A percentile compares a stretch with the other conserved stretches of the same genome.
Evolutionary conservation across 805 yeast species (phyloP).

Genomic region (Metschnikowia rubicola): DNA sequence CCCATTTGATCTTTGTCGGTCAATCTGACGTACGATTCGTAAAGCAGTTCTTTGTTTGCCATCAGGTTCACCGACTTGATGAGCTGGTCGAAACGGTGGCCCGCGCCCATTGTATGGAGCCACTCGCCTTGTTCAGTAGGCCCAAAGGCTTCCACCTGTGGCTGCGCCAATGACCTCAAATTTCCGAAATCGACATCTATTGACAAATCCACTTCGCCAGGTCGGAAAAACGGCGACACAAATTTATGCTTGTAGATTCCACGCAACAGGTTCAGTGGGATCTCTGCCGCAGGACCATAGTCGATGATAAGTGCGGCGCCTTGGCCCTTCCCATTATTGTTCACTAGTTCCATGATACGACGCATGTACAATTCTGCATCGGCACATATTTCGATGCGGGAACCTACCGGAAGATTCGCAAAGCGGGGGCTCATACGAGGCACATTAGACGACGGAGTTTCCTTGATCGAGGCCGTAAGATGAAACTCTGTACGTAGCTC

Average conservation of each 20-base stretch:
- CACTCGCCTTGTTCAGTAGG: slow-evolving; percentile 78
- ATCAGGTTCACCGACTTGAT: slow-evolving; percentile 36
- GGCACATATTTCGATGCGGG: slow-evolving; percentile 71
- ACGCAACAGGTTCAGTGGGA: slow-evolving; percentile 70
- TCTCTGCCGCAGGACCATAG: slow-evolving; percentile 60
- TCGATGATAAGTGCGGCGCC: slow-evolving; percentile 78
- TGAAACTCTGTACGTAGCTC: slow-evolving; percentile 42
- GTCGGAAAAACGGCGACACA: slow-evolving; percentile 69
- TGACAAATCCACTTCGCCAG: slow-evolving; percentile 79
- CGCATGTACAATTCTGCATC: slow-evolving; percentile 60
- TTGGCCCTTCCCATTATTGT: slow-evolving; percentile 29
- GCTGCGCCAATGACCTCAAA: slow-evolving; percentile 27
- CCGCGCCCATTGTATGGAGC: slow-evolving; percentile 72
- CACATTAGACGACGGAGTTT: slow-evolving; percentile 59
- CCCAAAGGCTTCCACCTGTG: slow-evolving; percentile 39
- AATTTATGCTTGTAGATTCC: slow-evolving; percentile 71
- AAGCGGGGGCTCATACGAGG: slow-evolving; percentile 53
- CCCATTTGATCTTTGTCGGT: slow-evolving; percentile 75
- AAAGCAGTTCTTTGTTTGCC: slow-evolving; percentile 50
- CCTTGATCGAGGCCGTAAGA: slow-evolving; percentile 52
- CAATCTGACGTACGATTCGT: slow-evolving; percentile 56
- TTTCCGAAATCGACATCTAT: slow-evolving; percentile 80
- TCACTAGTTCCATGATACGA: slow-evolving; percentile 48
- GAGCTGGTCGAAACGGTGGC: slow-evolving; percentile 61
- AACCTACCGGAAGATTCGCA: slow-evolving; percentile 47